Base-by-base conservation (phyloP, 176 grass and related monocot genomes). In the Alloteropsis semialata region DNA sequence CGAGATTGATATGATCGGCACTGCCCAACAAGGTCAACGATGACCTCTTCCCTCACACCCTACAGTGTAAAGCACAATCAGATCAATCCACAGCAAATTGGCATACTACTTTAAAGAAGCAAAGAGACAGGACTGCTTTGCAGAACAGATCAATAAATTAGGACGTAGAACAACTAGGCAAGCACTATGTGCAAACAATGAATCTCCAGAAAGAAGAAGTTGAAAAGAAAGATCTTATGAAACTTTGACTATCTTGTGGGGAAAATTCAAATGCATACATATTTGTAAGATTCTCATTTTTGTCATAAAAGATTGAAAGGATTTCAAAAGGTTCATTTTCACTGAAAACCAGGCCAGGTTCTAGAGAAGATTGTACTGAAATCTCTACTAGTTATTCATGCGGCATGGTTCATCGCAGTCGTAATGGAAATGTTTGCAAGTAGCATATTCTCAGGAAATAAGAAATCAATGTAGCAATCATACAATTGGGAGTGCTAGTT, bases 21-120 rank as follows among this genome's bases (percentile, higher is more conserved):
- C 69, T 99, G 91, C 28, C 92, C 97, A 82, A 94, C 89, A 90
- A 99, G 91, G 60, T 99, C 97, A 45, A 96, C 80, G 67, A 99
- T 89, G 46, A 99, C 72, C 79, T 99, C 97, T 88, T 96, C 91
- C 75, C 91, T 92, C 46, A 99, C 76, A 73, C 69, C 97, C 97
- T 99, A 84, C 43, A 86, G 36, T 34, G 87, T 54, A 75, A 82
- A 79, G 2, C 43, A 70, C 34, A 92, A 64, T 83, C 21, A 72
- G 71, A 55, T 61, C 32, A 60, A 82, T 64, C 70, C 32, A 50
- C 65, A 72, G 36, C 18, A 50, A 70, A 85, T 59, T 16, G 8
- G 28, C 28, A 57, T 43, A 77, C n/a, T 19, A 72, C 16, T 77
- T 77, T 72, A 41, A 46, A 78, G 24, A 83, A 66, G 29, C 10